Evolutionary conservation across 2,329 filamentous ascomycete genomes (phyloP), one percentile per base, ranked within the genome.

Genomic region (Stachybotrys elegans): DNA sequence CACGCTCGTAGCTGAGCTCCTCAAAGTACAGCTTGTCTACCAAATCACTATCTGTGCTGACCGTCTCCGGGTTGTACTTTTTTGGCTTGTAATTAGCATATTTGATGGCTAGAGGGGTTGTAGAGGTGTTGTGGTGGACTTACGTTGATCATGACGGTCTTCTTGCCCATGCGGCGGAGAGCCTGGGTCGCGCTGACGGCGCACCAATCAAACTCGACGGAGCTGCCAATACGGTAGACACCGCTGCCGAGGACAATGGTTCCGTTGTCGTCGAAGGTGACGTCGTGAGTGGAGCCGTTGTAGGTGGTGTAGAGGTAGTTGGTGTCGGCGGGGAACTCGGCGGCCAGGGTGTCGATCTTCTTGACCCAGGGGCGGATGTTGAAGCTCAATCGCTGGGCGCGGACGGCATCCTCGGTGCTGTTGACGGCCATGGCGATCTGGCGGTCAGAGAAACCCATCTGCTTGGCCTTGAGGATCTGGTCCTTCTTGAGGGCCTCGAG

Each of bases 181-280:
- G 89, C 87, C 50, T 88, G 78, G 11, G 90, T 91, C 51, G 90
- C 87, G 59, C 90, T 93, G 49, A 96, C 90, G 51, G 91, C 90
- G 65, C 92, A 97, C 92, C 92, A 97, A 69, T 98, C 92, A 62
- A 98, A 98, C 69, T 98, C 93, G 42, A 98, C 93, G 6, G 91
- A 96, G 70, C 86, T 92, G 59, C 93, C 93, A 62, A 97, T 98
- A 63, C 93, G 83, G 78, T 98, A 98, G 19, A 97, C 93, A 69
- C 93, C 93, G 61, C 86, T 92, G 48, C 93, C 93, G 13, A 98
- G 81, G 46, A 97, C 85, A 44, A 98, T 71, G 37, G 84, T 87
- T 50, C 92, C 91, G 55, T 95, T 86, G 63, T 97, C 92, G 53
- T 96, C 86, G 53, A 98, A 97, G 13, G 81, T 85, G 40, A 97